Evolutionary conservation across 345 rosid genomes (phyloP).

Genomic region (Aquilaria malaccensis): DNA sequence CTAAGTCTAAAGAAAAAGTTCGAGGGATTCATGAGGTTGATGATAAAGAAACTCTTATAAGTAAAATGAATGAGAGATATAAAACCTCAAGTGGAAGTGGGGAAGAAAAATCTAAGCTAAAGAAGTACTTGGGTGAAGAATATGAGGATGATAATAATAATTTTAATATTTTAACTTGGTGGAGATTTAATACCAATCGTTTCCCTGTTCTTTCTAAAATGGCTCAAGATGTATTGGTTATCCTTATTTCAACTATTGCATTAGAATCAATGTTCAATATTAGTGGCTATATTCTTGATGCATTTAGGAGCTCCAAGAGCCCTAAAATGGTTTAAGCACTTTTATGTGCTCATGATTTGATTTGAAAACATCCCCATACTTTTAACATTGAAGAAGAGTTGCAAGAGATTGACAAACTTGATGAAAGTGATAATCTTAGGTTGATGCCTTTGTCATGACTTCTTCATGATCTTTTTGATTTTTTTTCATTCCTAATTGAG

Average conservation of each 20-base stretch:
- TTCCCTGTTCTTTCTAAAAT: background rate
- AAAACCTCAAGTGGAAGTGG: too few species aligned
- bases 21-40: too few species aligned
- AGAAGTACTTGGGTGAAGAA: background rate
- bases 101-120: background rate
- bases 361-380: background rate
- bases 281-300: too few species aligned
- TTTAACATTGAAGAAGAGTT: background rate
- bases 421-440: background rate
- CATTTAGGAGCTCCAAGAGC: slow-evolving; percentile 1
- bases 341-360: slow-evolving; percentile 10
- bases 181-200: background rate
- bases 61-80: background rate
- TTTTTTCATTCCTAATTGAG: too few species aligned
- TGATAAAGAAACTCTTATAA: background rate
- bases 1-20: background rate
- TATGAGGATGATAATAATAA: background rate
- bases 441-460: too few species aligned
- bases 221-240: too few species aligned
- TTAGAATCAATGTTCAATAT: too few species aligned
- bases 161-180: slow-evolving; percentile 1
- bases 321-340: slow-evolving; percentile 8
- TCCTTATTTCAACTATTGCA: too few species aligned
- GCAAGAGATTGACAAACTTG: background rate
- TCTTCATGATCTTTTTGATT: too few species aligned